Conservation (phyloP, 1,284 basidiomycete species). For the Phellopilus nigrolimitatus region DNA sequence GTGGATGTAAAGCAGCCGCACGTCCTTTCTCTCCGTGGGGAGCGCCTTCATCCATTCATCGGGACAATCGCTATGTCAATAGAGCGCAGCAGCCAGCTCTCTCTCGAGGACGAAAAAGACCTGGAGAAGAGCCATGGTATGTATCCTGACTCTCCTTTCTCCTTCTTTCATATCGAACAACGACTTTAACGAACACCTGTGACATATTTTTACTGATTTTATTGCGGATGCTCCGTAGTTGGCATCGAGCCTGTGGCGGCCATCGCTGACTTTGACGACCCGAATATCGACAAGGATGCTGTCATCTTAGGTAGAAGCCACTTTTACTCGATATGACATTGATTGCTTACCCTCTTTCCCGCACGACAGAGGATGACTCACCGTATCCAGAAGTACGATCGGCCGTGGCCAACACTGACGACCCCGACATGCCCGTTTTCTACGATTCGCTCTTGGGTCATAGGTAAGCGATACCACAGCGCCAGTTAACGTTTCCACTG, state of each 20-base stretch:
- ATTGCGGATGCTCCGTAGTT: neutral
- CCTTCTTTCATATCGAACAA: neutral
- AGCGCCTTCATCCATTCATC: neutral
- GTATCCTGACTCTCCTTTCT: neutral
- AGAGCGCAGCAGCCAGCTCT: constrained; percentile 13
- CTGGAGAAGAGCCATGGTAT: constrained; percentile 16
- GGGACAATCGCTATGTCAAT: constrained; percentile 5
- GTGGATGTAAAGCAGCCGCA: neutral
- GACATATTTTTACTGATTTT: neutral
- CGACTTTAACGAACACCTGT: neutral
- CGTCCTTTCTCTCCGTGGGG: constrained; percentile 1
- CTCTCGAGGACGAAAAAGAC: constrained; percentile 18
- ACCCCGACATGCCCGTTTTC: constrained; percentile 52
- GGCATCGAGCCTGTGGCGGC: neutral
- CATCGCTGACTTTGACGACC: constrained; percentile 51
- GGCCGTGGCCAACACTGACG: constrained; percentile 71
- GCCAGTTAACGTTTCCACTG: no score
- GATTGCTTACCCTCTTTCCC: neutral
- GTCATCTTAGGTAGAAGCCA: constrained; percentile 26
- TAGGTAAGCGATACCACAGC: constrained; percentile 37
- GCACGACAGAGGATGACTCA: constrained; percentile 41
- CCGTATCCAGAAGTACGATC: constrained; percentile 76
- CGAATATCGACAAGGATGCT: constrained; percentile 52
- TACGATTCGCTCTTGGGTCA: constrained; percentile 63
- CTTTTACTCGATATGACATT: neutral